A percentile compares a stretch with the other conserved stretches of the same genome.
Conservation (phyloP, 2,329 filamentous ascomycete species). For the Coniochaeta ligniaria region DNA sequence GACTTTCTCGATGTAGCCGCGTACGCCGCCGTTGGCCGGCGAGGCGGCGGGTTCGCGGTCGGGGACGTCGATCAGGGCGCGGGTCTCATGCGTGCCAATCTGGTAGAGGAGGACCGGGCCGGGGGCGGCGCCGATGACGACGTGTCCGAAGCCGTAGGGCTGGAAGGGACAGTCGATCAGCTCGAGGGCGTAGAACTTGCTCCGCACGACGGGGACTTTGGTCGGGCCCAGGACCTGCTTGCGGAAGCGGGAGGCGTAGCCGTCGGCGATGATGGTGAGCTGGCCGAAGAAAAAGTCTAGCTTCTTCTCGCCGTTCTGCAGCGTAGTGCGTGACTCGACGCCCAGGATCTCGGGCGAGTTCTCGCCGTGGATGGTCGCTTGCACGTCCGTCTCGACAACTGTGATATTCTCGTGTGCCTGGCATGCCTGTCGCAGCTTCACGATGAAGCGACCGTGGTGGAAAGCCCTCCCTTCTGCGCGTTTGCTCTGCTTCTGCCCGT, state of each 20-base stretch:
- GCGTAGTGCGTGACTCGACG: conserved; percentile 64
- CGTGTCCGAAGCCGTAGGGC: conserved; percentile 70
- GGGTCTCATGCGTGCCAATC: conserved; percentile 91
- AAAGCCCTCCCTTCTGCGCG: conserved; percentile 72
- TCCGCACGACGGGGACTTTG: conserved; percentile 62
- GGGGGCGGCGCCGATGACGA: conserved; percentile 68
- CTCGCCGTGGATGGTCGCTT: conserved; percentile 64
- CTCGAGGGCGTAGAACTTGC: conserved; percentile 91
- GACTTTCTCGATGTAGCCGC: conserved; percentile 68
- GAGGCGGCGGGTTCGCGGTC: conserved; percentile 67
- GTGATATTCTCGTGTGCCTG: conserved; percentile 74
- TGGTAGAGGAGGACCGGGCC: conserved; percentile 85
- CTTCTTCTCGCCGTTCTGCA: conserved; percentile 47
- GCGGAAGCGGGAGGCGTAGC: conserved; percentile 87
- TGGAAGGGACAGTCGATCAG: conserved; percentile 82
- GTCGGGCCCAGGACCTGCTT: conserved; percentile 58
- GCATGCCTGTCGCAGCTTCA: conserved; percentile 70
- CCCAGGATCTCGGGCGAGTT: conserved; percentile 69
- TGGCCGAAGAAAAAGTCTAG: conserved; percentile 79
- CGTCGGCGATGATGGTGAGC: conserved; percentile 84
- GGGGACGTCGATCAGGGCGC: conserved; percentile 83
- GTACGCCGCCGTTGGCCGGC: conserved; percentile 70
- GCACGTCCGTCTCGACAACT: conserved; percentile 83
- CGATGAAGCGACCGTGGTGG: conserved; percentile 92
- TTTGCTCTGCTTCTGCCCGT: conserved; percentile 20